phyloP scores from a whole-genome alignment of 305 asterid genomes.

The Fraxinus dipetala region DNA sequence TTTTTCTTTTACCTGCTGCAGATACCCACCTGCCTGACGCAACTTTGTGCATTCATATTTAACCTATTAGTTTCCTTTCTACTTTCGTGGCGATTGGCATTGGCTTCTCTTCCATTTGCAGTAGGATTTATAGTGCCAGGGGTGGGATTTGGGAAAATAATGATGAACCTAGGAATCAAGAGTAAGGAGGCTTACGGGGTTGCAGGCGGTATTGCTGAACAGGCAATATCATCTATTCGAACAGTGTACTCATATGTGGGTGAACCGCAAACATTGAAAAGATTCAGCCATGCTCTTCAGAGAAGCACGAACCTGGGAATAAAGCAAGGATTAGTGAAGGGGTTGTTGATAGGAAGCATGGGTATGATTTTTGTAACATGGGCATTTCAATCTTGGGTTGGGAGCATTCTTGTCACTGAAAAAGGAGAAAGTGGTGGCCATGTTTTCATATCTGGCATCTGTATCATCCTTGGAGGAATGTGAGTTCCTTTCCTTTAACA shows the following conservation, averaged over 20 bases:
- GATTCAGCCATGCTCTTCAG: slow-evolving; percentile 41
- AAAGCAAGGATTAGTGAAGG: slow-evolving; percentile 63
- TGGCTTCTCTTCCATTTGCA: slow-evolving; percentile 51
- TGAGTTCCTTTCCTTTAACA: slow-evolving; percentile 27
- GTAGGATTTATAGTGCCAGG: slow-evolving; percentile 41
- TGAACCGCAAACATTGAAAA: slow-evolving; percentile 41
- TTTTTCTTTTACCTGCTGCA: slow-evolving; percentile 27
- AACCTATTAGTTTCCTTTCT: slow-evolving; percentile 41
- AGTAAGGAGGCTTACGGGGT: slow-evolving; percentile 50
- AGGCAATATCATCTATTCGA: slow-evolving; percentile 55
- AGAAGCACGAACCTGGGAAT: slow-evolving; percentile 48
- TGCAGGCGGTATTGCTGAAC: slow-evolving; percentile 56
- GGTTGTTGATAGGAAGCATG: slow-evolving; percentile 56
- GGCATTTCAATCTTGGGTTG: slow-evolving; percentile 62
- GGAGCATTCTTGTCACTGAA: slow-evolving; percentile 51
- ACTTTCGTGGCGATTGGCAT: slow-evolving; percentile 57
- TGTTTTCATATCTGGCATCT: slow-evolving; percentile 44
- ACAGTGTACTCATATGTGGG: slow-evolving; percentile 60
- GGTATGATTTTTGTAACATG: slow-evolving; percentile 54
- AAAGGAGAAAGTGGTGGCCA: slow-evolving; percentile 52
- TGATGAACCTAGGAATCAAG: slow-evolving; percentile 34
- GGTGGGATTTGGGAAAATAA: slow-evolving; percentile 43
- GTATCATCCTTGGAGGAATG: slow-evolving; percentile 58
- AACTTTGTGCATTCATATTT: slow-evolving; percentile 33
- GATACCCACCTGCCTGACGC: slow-evolving; percentile 55